phyloP scores from a whole-genome alignment of 148 eudicot genomes.

The Fagopyrum esculentum region DNA sequence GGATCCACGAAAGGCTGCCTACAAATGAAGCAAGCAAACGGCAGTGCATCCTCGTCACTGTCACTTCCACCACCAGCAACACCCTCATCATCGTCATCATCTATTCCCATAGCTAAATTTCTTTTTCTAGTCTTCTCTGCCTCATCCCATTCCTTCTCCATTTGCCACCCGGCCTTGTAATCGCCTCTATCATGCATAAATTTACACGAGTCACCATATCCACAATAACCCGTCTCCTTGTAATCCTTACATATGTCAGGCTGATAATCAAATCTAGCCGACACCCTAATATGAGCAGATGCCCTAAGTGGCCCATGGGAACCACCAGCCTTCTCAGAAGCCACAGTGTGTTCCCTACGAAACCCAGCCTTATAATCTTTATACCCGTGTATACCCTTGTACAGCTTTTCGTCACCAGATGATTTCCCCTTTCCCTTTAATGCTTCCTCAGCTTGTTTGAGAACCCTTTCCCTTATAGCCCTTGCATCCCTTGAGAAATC shows the following conservation, averaged over 20 bases:
- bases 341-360: conserved; percentile 79
- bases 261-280: conserved; percentile 92
- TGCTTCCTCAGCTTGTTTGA: conserved; percentile 67
- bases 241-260: conserved; percentile 96
- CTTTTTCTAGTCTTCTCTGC: conserved; percentile 67
- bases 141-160: conserved; percentile 95
- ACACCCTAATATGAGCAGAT: conserved; percentile 86
- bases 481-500: conserved; percentile 71
- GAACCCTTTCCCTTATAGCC: conserved; percentile 76
- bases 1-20: conserved; percentile 81
- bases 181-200: conserved; percentile 98
- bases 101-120: conserved; percentile 61
- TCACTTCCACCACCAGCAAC: conserved; percentile 24
- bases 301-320: conserved; percentile 94
- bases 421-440: conserved; percentile 55
- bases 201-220: conserved; percentile 97
- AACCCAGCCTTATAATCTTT: conserved; percentile 95
- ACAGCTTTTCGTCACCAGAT: conserved; percentile 53
- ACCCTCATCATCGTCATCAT: conserved; percentile 38
- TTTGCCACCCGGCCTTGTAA: conserved; percentile 93
- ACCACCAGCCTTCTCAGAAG: conserved; percentile 90
- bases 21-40: conserved; percentile 86
- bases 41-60: conserved; percentile 63
- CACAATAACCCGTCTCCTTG: conserved; percentile 93
- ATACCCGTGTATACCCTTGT: conserved; percentile 78